Conservation (phyloP, 305 asterid genomes). For the Solanum aculeatissimum region DNA sequence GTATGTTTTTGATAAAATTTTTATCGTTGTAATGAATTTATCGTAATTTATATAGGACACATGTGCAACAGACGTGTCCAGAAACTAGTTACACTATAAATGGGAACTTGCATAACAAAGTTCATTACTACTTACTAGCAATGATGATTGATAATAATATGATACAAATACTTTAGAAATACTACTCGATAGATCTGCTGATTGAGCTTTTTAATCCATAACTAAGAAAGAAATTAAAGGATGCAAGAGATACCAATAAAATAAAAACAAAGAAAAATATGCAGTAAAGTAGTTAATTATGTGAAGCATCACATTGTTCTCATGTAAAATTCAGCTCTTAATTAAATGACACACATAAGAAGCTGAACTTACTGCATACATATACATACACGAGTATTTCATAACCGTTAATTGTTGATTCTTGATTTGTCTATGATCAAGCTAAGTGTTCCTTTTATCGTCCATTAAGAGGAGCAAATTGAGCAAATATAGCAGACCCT, state of each 20-base stretch:
- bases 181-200: background rate
- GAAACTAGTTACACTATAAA: too few species aligned
- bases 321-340: background rate
- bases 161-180: background rate
- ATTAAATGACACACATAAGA: too few species aligned
- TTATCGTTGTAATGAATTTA: too few species aligned
- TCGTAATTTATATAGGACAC: too few species aligned
- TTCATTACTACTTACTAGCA: background rate
- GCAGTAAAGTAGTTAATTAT: background rate
- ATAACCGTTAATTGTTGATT: background rate
- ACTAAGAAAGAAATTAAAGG: background rate
- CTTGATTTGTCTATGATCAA: background rate
- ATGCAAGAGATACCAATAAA: background rate
- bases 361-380: background rate
- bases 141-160: background rate
- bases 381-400: background rate
- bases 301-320: background rate
- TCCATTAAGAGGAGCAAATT: slow-evolving; percentile 55
- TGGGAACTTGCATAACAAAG: background rate
- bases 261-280: background rate
- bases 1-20: too few species aligned
- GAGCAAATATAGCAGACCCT: slow-evolving; percentile 67
- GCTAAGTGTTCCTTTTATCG: slow-evolving; percentile 13
- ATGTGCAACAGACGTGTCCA: too few species aligned
- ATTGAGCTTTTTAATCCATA: background rate